A percentile compares a stretch with the other conserved stretches of the same genome.
These are phyloP conservation scores for Zygosaccharomyces sapae DNA, from an alignment of 1,139 yeast genomes.

Conservation along the genomic window DNA sequence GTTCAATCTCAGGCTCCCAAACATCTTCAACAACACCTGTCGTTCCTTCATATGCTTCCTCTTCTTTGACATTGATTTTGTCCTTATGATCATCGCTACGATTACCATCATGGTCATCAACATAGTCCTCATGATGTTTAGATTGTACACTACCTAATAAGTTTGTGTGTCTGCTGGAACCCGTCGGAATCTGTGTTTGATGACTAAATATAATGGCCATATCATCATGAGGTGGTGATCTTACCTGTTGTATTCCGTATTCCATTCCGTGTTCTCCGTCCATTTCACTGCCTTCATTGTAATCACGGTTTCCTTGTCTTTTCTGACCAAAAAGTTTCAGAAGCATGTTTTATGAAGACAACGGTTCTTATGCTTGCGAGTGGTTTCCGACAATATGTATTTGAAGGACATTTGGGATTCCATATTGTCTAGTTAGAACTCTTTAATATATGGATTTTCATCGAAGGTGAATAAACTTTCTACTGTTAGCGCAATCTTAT, in stretches of 20 bases:
- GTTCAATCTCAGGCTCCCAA: slow-evolving; percentile 12
- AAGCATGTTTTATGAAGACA: neutral
- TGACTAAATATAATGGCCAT: slow-evolving; percentile 16
- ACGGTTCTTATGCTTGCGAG: no score
- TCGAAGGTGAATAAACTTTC: no score
- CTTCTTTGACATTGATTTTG: slow-evolving; percentile 1
- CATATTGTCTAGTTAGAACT: no score
- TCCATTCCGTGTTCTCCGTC: neutral
- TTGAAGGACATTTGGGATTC: no score
- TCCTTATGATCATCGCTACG: neutral
- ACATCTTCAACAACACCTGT: slow-evolving; percentile 5
- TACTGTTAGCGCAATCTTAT: no score
- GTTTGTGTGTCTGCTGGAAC: slow-evolving; percentile 2
- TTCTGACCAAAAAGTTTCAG: neutral
- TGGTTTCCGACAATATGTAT: no score
- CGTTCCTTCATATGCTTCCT: neutral
- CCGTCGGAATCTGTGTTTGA: slow-evolving; percentile 7
- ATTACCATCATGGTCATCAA: neutral
- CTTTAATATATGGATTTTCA: no score
- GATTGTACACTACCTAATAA: neutral
- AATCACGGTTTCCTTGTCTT: neutral
- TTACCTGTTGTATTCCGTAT: neutral
- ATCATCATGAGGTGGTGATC: slow-evolving; percentile 9
- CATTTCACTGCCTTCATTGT: neutral
- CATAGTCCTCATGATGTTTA: neutral